Conservation (phyloP, 176 grass and related monocot genomes). For the Avena insularis region DNA sequence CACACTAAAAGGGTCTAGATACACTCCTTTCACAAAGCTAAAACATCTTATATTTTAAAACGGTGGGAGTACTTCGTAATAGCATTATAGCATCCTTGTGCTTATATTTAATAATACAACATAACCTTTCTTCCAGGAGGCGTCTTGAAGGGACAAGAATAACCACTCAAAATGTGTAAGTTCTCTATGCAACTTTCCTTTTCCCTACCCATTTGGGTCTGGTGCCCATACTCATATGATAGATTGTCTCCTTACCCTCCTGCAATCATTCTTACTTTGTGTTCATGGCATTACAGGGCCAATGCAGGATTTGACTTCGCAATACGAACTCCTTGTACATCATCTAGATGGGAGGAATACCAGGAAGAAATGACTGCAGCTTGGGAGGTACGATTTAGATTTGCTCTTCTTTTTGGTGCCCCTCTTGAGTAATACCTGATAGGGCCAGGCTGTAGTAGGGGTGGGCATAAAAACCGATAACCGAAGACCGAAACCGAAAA, state of each 20-base stretch:
- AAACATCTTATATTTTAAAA: no score
- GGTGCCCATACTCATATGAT: background rate
- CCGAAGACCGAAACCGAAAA: no score
- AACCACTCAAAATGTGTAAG: constrained; percentile 86
- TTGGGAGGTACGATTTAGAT: constrained; percentile 76
- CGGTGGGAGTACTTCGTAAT: background rate
- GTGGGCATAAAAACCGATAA: no score
- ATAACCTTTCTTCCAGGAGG: constrained; percentile 73
- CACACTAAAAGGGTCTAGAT: no score
- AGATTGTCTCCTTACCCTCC: background rate
- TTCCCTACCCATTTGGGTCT: background rate
- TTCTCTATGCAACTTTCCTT: constrained; percentile 7
- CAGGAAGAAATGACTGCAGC: constrained; percentile 85
- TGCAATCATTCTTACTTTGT: constrained; percentile 36
- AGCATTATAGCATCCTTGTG: constrained; percentile 19
- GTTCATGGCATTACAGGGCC: constrained; percentile 57
- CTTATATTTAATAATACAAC: constrained; percentile 43
- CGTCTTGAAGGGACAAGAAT: constrained; percentile 98
- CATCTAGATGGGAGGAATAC: constrained; percentile 95
- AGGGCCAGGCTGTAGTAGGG: background rate
- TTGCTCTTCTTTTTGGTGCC: constrained; percentile 20
- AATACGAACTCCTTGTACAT: constrained; percentile 96
- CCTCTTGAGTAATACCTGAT: constrained; percentile 7
- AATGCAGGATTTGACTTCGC: constrained; percentile 94
- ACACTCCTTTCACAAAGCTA: no score